Evolutionary conservation across 495 filamentous ascomycete species (phyloP).

Genomic region (Aspergillus incahuasiensis): DNA sequence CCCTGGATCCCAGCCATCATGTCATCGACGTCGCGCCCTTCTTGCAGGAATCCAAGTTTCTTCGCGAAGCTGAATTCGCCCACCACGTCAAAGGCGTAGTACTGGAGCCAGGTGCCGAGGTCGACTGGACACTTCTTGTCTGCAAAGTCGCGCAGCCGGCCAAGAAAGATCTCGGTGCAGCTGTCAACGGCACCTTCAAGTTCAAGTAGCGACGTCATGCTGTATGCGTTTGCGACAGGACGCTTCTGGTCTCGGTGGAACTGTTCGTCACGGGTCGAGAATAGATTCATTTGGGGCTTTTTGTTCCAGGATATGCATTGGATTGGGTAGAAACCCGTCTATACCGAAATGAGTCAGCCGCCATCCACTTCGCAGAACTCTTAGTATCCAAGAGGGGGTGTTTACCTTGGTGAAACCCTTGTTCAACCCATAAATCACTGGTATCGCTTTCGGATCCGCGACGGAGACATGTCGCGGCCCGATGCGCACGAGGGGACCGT

Average conservation of each 20-base stretch:
- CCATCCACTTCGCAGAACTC: too few relatives aligned
- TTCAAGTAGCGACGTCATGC: constrained; percentile 27
- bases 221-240: constrained; percentile 36
- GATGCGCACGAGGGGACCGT: constrained; percentile 51
- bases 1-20: constrained; percentile 24
- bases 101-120: constrained; percentile 37
- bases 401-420: constrained; percentile 11
- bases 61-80: constrained; percentile 33
- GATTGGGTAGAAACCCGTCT: constrained; percentile 13
- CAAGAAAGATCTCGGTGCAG: constrained; percentile 22
- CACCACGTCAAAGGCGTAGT: constrained; percentile 43
- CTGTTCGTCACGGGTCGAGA: constrained; percentile 34
- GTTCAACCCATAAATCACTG: constrained; percentile 32
- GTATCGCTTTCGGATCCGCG: constrained; percentile 38
- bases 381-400: background rate
- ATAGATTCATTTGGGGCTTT: constrained; percentile 17
- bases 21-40: constrained; percentile 28
- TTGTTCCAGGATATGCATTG: background rate
- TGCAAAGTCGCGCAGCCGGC: constrained; percentile 27
- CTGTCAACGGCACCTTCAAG: constrained; percentile 31
- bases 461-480: constrained; percentile 54
- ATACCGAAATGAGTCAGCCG: background rate
- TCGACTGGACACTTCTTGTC: constrained; percentile 18
- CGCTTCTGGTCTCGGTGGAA: constrained; percentile 31
- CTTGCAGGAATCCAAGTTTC: constrained; percentile 35